A percentile compares a stretch with the other conserved stretches of the same genome.
Evolutionary conservation across 2,329 filamentous ascomycete species (phyloP).

Genomic region (Sphaerulina vaccinii): DNA sequence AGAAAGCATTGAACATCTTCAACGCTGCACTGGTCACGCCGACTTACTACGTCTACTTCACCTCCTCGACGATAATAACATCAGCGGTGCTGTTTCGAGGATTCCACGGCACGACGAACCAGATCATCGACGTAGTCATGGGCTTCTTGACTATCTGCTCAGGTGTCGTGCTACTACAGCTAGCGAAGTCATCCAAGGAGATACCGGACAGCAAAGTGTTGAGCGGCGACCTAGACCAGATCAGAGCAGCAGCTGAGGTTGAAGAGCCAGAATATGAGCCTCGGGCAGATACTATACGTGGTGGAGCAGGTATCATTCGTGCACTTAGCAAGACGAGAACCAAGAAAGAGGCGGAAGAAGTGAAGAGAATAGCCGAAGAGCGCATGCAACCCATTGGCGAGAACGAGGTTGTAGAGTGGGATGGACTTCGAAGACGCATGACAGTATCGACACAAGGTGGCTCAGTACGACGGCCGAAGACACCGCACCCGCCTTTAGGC

Average conservation of each 20-base stretch:
- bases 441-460: slow-evolving; percentile 45
- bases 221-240: slow-evolving; percentile 87
- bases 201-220: slow-evolving; percentile 93
- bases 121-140: slow-evolving; percentile 85
- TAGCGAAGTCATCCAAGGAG: slow-evolving; percentile 98
- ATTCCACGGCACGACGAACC: slow-evolving; percentile 79
- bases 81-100: slow-evolving; percentile 90
- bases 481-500: slow-evolving; percentile 73
- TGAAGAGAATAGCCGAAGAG: slow-evolving; percentile 75
- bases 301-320: slow-evolving; percentile 81
- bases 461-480: slow-evolving; percentile 49
- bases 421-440: slow-evolving; percentile 76
- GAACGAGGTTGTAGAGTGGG: slow-evolving; percentile 83
- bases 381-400: slow-evolving; percentile 77
- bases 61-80: slow-evolving; percentile 89
- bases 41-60: slow-evolving; percentile 99
- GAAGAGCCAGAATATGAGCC: slow-evolving; percentile 96
- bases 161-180: slow-evolving; percentile 85
- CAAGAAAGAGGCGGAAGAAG: slow-evolving; percentile 77
- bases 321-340: slow-evolving; percentile 73
- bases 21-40: slow-evolving; percentile 96
- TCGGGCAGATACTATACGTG: slow-evolving; percentile 92
- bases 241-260: slow-evolving; percentile 90
- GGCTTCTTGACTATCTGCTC: slow-evolving; percentile 93
- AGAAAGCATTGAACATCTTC: slow-evolving; percentile 98